Evolutionary conservation across 2,329 filamentous ascomycete genomes (phyloP), one percentile per base, ranked within the genome.

Genomic region (Xylaria digitata): DNA sequence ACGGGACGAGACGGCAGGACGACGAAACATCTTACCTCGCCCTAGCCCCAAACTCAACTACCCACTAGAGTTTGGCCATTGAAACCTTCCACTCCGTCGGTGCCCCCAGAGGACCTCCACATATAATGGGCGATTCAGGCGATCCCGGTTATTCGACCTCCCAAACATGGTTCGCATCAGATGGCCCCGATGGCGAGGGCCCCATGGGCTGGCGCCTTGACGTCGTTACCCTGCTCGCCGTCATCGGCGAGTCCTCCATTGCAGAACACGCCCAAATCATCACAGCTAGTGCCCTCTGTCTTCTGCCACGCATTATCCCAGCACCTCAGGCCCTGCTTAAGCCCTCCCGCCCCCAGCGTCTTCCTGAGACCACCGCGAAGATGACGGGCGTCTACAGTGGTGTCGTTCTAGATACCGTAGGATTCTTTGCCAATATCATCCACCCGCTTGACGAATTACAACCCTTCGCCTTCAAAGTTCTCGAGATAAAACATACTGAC

Each of bases 251-350:
- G 77, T 84, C 82, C 2, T 84, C 85, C 19, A 87, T 89, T 67
- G 81, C 84, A 49, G 84, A 86, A 66, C 86, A 89, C 73, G 80
- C 84, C 1, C 87, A 89, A 74, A 81, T 85, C 57, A 83, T 89
- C 68, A 89, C 86, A 1, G 83, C 87, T n/a, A 87, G 85, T 9
- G 81, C 82, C 67, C 81, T 87, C 40, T 87, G 86, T 70, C 81
- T 87, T 45, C 79, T 89, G 3, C 88, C 88, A 32, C 84, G 87
- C 55, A 82, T 90, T 58, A 83, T 90, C 32, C 88, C 87, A 8
- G 88, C 88, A 1, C 87, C 88, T 0, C 87, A 90, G 76, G 85
- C 85, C 53, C 81, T 90, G n/a, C 79, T 90, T 53, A 86, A 86
- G 65, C 82, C 86, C 9, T 79, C 81, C 23, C 83, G 87, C 2